Evolutionary conservation across 345 rosid genomes (phyloP).

Genomic region (Litchi chinensis): DNA sequence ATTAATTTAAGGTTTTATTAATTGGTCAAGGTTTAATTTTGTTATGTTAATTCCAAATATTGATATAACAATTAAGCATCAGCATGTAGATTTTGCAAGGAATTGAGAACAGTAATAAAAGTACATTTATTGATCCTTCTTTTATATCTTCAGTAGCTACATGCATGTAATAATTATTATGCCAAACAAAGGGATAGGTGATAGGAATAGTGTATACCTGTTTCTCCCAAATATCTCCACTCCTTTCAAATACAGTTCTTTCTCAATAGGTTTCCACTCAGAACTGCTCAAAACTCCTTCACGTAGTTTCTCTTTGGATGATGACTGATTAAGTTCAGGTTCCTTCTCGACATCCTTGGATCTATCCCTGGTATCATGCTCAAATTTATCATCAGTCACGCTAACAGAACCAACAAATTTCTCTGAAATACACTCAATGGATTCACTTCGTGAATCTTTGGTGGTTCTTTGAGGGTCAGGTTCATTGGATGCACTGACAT

Average conservation of each 20-base stretch:
- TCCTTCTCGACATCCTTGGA: slow-evolving; percentile 33
- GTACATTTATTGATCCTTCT: background rate
- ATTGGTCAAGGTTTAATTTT: background rate
- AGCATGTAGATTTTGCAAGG: background rate
- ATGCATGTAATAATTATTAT: slow-evolving; percentile 2
- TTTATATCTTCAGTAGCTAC: slow-evolving; percentile 8
- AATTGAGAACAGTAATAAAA: slow-evolving; percentile 10
- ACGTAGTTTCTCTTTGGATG: slow-evolving; percentile 14
- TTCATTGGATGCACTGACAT: slow-evolving; percentile 23
- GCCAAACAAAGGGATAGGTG: slow-evolving; percentile 14
- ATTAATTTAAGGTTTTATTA: background rate
- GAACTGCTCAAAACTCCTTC: slow-evolving; percentile 26
- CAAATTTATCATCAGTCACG: slow-evolving; percentile 29
- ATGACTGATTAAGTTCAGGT: slow-evolving; percentile 42
- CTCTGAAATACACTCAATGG: slow-evolving; percentile 28
- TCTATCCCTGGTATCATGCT: slow-evolving; percentile 34
- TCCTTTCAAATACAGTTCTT: slow-evolving; percentile 88
- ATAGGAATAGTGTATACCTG: slow-evolving; percentile 57
- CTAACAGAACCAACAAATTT: slow-evolving; percentile 29
- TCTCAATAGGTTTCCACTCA: slow-evolving; percentile 89
- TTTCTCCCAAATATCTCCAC: slow-evolving; percentile 96
- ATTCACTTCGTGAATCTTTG: slow-evolving; percentile 26
- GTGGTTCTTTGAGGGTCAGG: slow-evolving; percentile 37
- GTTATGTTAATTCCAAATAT: background rate
- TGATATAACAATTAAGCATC: background rate